Conservation (phyloP, 202 grass and related monocot genomes). For the Setaria italica region DNA sequence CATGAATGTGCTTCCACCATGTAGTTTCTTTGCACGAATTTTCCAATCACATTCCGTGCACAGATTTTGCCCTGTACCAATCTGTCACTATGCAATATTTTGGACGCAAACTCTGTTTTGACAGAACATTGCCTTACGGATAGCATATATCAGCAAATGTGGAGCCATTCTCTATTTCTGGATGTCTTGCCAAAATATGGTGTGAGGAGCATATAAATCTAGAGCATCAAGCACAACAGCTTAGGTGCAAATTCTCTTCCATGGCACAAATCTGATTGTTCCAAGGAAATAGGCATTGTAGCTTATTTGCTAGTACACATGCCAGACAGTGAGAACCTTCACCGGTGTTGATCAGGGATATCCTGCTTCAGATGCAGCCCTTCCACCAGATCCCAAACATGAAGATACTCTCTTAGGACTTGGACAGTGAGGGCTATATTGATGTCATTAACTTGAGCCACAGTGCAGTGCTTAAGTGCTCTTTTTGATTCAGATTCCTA, state of each 20-base stretch:
- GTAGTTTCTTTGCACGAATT: slow-evolving; percentile 14
- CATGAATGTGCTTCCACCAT: background rate
- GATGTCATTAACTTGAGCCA: too few relatives aligned
- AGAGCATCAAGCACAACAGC: background rate
- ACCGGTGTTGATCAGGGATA: too few relatives aligned
- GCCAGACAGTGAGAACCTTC: too few relatives aligned
- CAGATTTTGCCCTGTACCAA: background rate
- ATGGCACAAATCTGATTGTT: too few relatives aligned
- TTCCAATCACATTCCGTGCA: background rate
- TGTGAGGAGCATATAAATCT: background rate
- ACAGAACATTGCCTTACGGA: background rate
- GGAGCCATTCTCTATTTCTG: background rate
- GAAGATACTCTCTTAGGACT: too few relatives aligned
- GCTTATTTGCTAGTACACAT: too few relatives aligned
- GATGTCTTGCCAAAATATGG: background rate
- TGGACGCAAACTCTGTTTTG: background rate
- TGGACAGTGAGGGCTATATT: too few relatives aligned
- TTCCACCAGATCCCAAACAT: too few relatives aligned
- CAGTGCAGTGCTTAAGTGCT: too few relatives aligned
- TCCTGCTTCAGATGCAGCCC: too few relatives aligned
- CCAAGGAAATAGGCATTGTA: too few relatives aligned
- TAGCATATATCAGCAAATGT: slow-evolving; percentile 7
- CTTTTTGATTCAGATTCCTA: too few relatives aligned
- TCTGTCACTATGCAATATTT: background rate
- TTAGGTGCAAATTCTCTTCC: background rate